A percentile compares a stretch with the other conserved stretches of the same genome.
These are phyloP conservation scores for Ziziphus jujuba DNA, from an alignment of 306 rosid genomes.

Conservation along the genomic window DNA sequence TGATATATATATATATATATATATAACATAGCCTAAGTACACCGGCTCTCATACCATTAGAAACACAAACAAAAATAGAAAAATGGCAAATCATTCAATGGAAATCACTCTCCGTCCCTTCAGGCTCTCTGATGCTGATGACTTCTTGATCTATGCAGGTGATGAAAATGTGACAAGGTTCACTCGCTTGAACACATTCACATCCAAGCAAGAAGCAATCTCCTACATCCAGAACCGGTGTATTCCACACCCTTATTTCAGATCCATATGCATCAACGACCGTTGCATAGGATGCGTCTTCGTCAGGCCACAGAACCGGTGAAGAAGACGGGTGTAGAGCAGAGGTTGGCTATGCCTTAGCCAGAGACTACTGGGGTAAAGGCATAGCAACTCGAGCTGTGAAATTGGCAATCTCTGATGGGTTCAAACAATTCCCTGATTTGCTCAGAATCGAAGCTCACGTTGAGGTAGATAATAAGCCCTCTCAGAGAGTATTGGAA, in stretches of 20 bases:
- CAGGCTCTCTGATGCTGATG: slow-evolving; percentile 24
- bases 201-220: slow-evolving; percentile 24
- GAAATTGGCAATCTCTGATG: slow-evolving; percentile 25
- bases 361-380: slow-evolving; percentile 27
- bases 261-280: slow-evolving; percentile 33
- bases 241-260: slow-evolving; percentile 29
- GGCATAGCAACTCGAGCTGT: slow-evolving; percentile 26
- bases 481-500: slow-evolving; percentile 35
- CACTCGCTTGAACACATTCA: slow-evolving; percentile 29
- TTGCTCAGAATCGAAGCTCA: slow-evolving; percentile 27
- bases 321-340: slow-evolving; percentile 20
- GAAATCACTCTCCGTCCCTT: slow-evolving; percentile 28
- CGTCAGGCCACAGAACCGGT: slow-evolving; percentile 15
- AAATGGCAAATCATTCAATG: slow-evolving; percentile 1
- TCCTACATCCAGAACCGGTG: slow-evolving; percentile 15
- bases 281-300: slow-evolving; percentile 25
- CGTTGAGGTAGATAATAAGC: slow-evolving; percentile 28
- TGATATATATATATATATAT: no score
- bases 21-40: no score
- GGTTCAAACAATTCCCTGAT: slow-evolving; percentile 12
- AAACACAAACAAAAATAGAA: no score
- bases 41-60: no score
- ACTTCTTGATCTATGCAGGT: slow-evolving; percentile 22
- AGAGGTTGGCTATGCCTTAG: slow-evolving; percentile 21
- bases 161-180: slow-evolving; percentile 25